Conservation (phyloP, 2,329 filamentous ascomycete species). For the Botrytis paeoniae region DNA sequence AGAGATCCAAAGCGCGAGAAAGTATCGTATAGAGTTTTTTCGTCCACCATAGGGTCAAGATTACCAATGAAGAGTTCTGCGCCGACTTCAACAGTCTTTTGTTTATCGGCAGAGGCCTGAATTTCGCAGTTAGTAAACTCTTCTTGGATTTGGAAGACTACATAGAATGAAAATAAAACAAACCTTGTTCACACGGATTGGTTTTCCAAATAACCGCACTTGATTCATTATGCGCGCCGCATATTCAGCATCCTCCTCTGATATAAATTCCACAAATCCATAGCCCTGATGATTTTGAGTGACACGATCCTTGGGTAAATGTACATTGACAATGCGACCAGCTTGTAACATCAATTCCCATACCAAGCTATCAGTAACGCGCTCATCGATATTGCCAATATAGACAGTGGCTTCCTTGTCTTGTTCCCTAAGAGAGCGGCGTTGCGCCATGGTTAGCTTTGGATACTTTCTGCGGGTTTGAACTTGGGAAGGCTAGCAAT, state of each 20-base stretch:
- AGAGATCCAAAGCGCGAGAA: conserved; percentile 90
- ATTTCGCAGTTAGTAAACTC: background rate
- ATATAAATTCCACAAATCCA: conserved; percentile 98
- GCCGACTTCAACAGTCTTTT: conserved; percentile 88
- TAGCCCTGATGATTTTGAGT: conserved; percentile 97
- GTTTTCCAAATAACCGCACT: conserved; percentile 88
- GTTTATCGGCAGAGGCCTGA: conserved; percentile 79
- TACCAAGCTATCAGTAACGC: conserved; percentile 82
- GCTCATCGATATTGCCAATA: conserved; percentile 97
- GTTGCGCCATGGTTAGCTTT: conserved; percentile 30
- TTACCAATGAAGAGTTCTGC: conserved; percentile 97
- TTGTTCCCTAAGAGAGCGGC: conserved; percentile 67
- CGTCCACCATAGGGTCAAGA: conserved; percentile 88
- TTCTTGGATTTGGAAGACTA: background rate
- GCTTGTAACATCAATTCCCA: conserved; percentile 99
- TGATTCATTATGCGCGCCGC: conserved; percentile 96
- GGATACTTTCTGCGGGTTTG: conserved; percentile 9
- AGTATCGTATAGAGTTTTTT: conserved; percentile 92
- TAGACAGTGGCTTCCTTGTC: conserved; percentile 98
- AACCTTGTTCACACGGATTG: conserved; percentile 92
- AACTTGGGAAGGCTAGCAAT: background rate
- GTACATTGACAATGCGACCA: conserved; percentile 95
- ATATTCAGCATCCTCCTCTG: conserved; percentile 93
- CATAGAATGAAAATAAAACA: conserved; percentile 33
- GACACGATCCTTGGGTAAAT: conserved; percentile 96